phyloP scores from a whole-genome alignment of 306 rosid species.

The Sophora flavescens region DNA sequence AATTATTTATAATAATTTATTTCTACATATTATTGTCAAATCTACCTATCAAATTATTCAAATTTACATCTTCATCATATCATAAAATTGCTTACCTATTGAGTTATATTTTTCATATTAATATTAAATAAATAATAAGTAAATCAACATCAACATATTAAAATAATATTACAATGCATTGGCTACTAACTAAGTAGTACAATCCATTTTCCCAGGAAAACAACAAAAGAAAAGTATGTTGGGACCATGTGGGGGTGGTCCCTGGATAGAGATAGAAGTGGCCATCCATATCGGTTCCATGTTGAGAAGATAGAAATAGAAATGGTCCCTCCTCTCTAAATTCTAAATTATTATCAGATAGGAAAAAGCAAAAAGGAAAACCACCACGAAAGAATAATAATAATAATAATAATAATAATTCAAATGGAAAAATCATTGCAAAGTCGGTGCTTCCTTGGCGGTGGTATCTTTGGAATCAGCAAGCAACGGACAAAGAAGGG shows the following conservation, averaged over 20 bases:
- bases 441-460: slow-evolving; percentile 62
- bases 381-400: too few relatives aligned
- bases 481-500: slow-evolving; percentile 5
- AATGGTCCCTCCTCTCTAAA: slow-evolving; percentile 34
- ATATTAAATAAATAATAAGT: too few relatives aligned
- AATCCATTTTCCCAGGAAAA: slow-evolving; percentile 30
- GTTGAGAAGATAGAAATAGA: slow-evolving; percentile 38
- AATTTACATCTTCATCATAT: too few relatives aligned
- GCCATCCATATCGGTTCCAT: slow-evolving; percentile 28
- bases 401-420: background rate
- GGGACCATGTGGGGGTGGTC: slow-evolving; percentile 39
- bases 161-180: too few relatives aligned
- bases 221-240: background rate
- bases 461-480: slow-evolving; percentile 64
- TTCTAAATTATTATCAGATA: slow-evolving; percentile 3
- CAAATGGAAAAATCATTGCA: background rate
- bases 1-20: too few relatives aligned
- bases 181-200: slow-evolving; percentile 10
- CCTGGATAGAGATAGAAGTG: slow-evolving; percentile 4
- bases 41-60: too few relatives aligned
- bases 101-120: too few relatives aligned
- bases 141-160: too few relatives aligned
- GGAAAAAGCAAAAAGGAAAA: background rate
- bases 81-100: too few relatives aligned
- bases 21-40: too few relatives aligned